Base-by-base conservation (phyloP, 139 green algal species). In the Raphidocelis subcapitata region DNA sequence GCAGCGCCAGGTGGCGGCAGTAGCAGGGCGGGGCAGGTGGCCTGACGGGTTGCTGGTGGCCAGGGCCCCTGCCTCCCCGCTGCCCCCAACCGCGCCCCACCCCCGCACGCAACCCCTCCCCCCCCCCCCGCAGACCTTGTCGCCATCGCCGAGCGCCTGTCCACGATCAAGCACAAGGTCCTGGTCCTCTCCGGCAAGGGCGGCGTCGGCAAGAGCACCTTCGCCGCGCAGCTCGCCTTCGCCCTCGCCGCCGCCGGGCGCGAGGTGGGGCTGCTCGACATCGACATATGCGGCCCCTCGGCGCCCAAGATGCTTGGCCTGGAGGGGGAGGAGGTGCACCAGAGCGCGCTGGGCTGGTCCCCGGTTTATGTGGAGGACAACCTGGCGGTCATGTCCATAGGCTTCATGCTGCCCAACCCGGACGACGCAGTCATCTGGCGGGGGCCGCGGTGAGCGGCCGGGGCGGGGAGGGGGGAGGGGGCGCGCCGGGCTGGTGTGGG, bases 341-440 rank as follows among this genome's bases (percentile, higher is more conserved):
- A 93, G 65, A 93, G 83, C 52, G 87, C 79, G 59, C 47, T 62
- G 21, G 94, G 94, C 44, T 97, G 92, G 94, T 92, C 84, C 14
- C 92, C 92, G 2, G 94, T 98, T 44, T 97, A 97, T 62, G 87
- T 97, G 28, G 83, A 96, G 73, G 95, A 98, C 47, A 95, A 96
- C 84, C 86, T 99, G 62, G 92, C 85, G 0, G 94, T 99, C 64
- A 99, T 99, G 96, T 97, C 90, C 60, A 98, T 99, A 63, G 94
- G 94, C 23, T 99, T 99, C 79, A 91, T 99, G 90, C 88, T 99
- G 60, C 88, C 91, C 4, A 89, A 97, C 82, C 84, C 88, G 20
- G 94, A 99, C 67, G 95, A 99, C 36, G 91, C 96, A 0, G 94
- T 99, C 52, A 94, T 99, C 37, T 99, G 96, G 96, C 80, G 96